Evolutionary conservation across 192 early-diverging fungal species (phyloP), one percentile per base, ranked within the genome.

Genomic region (Coemansia sp.): DNA sequence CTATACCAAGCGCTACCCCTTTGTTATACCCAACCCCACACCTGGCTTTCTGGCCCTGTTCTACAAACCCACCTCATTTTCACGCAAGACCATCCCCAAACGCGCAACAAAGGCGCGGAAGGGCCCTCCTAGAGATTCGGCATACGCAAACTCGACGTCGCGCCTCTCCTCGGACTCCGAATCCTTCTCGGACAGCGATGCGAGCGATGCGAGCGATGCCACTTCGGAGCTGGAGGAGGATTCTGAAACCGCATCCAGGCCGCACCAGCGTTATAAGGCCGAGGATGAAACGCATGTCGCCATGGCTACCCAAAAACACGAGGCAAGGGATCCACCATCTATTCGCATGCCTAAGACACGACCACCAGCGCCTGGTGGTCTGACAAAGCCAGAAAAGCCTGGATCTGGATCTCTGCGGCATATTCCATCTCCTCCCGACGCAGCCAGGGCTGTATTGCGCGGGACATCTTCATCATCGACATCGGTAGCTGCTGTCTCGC

Each of bases 81-180:
- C 78, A 16, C 72, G 78, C 67, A 80, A 80, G 57, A 80, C 78
- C 11, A 63, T 80, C 23, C 78, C 78, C 3, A 58, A 72, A 11
- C 56, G 70, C 19, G 72, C 62, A 6, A 72, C 72, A 47, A 80
- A 80, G 67, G 78, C 78, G 6, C 78, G 70, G 45, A 80, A 80
- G 26, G 78, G 67, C 42, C 78, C 67, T 63, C 78, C 78, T 5
- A 69, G 72, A 6, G 64, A 68, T 21, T 63, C 57, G 6, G 57
- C 57, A 18, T 59, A 59, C 37, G 12, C 57, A 59, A 59, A 59
- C 38, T 21, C 52, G 3, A 12, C 52, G 52, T 54, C 52, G 52
- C 52, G 23, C 8, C 52, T 21, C 6, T 26, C 52, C 52, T 26
- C 52, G 9, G 52, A 3, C 52, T 54, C 52, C 52, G 52, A 54